A percentile compares a stretch with the other conserved stretches of the same genome.
These are phyloP conservation scores for Acrodontium crateriforme DNA, from an alignment of 2,329 filamentous ascomycete species.

Conservation along the genomic window DNA sequence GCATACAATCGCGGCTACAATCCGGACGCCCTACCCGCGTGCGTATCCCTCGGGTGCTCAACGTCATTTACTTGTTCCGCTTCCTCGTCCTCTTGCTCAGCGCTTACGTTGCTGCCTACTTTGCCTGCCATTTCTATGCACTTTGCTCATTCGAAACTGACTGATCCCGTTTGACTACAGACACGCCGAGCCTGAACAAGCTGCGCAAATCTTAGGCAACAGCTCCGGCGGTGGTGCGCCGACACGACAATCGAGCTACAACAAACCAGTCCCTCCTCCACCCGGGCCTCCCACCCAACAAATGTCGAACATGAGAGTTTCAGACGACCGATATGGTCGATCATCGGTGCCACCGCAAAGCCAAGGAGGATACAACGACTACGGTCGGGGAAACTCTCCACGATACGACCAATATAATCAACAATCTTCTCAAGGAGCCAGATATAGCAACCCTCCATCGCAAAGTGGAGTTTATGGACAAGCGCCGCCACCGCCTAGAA, in stretches of 20 bases:
- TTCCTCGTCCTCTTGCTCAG: constrained; percentile 1
- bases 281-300: too few relatives aligned
- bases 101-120: constrained; percentile 3
- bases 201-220: constrained; percentile 27
- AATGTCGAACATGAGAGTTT: constrained; percentile 22
- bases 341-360: constrained; percentile 16
- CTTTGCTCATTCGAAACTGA: constrained; percentile 9
- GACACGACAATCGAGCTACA: constrained; percentile 24
- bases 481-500: constrained; percentile 11
- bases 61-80: too few relatives aligned
- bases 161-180: constrained; percentile 26
- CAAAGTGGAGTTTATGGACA: constrained; percentile 3
- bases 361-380: constrained; percentile 19
- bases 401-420: constrained; percentile 24
- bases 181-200: constrained; percentile 59
- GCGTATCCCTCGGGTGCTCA: too few relatives aligned
- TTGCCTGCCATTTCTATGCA: constrained; percentile 1
- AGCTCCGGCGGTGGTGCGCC: constrained; percentile 9
- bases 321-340: constrained; percentile 23
- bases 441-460: constrained; percentile 7
- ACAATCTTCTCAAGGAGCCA: constrained; percentile 6
- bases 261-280: constrained; percentile 28
- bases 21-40: constrained; percentile 88
- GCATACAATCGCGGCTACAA: constrained; percentile 91
- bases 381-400: constrained; percentile 11